phyloP scores from a whole-genome alignment of 2,329 filamentous ascomycete species.

The Penicillium griseofulvum region DNA sequence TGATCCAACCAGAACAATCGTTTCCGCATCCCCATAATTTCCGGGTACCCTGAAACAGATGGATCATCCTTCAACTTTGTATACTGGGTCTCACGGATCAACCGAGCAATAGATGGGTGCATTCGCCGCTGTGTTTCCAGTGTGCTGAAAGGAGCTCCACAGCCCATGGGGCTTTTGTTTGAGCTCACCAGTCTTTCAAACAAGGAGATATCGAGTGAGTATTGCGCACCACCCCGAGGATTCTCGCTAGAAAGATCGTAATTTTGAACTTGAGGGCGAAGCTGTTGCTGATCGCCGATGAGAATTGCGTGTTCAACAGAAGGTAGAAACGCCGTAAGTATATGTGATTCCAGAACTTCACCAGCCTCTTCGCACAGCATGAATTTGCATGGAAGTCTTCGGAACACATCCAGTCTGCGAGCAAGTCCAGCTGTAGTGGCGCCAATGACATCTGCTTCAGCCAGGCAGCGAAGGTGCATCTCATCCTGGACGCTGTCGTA shows the following conservation, averaged over 20 bases:
- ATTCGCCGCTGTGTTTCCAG: constrained; percentile 64
- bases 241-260: constrained; percentile 38
- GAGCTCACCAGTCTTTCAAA: constrained; percentile 52
- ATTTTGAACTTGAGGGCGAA: constrained; percentile 43
- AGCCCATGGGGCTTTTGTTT: constrained; percentile 11
- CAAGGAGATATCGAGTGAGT: constrained; percentile 50
- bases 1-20: constrained; percentile 56
- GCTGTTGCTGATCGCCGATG: constrained; percentile 47
- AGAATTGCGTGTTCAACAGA: constrained; percentile 43
- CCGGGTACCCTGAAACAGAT: constrained; percentile 35
- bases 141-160: constrained; percentile 37
- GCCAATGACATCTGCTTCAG: constrained; percentile 51
- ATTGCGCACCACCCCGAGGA: constrained; percentile 32
- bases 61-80: constrained; percentile 59
- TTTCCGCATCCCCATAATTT: constrained; percentile 49
- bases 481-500: constrained; percentile 22
- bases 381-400: constrained; percentile 43
- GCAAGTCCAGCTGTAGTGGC: constrained; percentile 56
- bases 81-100: constrained; percentile 52
- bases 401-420: constrained; percentile 45
- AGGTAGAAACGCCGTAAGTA: constrained; percentile 42
- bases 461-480: constrained; percentile 28
- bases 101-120: constrained; percentile 59
- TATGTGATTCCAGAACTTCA: constrained; percentile 44
- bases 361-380: constrained; percentile 47